A percentile compares a stretch with the other conserved stretches of the same genome.
Conservation (phyloP, 805 yeast genomes). For the Debaryomyces maramus region DNA sequence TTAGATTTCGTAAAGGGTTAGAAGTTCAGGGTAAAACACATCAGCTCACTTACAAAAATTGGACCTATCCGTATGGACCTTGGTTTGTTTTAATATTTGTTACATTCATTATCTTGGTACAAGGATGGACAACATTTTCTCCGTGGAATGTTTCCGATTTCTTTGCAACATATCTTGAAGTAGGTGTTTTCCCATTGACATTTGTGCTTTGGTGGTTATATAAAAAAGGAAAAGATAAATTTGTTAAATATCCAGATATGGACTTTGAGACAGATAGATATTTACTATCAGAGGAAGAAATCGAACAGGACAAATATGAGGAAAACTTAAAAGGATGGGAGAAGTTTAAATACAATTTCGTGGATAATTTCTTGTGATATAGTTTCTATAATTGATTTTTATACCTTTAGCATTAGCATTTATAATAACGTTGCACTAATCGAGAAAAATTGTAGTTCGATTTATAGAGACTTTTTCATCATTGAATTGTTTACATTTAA, state of each 20-base stretch:
- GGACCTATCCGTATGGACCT: constrained; percentile 56
- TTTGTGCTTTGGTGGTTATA: constrained; percentile 50
- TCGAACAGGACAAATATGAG: constrained; percentile 35
- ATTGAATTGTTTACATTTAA: too few relatives aligned
- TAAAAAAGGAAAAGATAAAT: constrained; percentile 40
- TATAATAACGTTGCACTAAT: not conserved
- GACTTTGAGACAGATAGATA: constrained; percentile 55
- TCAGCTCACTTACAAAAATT: constrained; percentile 43
- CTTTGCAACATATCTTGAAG: constrained; percentile 47
- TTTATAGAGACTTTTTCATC: too few relatives aligned
- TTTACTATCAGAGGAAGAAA: constrained; percentile 49
- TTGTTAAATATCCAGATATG: constrained; percentile 47
- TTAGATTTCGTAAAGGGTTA: constrained; percentile 50
- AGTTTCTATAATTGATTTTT: not conserved
- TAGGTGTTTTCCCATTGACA: constrained; percentile 47
- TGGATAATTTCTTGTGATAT: constrained; percentile 25
- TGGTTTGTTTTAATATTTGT: constrained; percentile 45
- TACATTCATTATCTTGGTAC: constrained; percentile 47
- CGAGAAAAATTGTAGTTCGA: too few relatives aligned
- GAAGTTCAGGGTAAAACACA: constrained; percentile 43
- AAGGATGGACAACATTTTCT: constrained; percentile 52
- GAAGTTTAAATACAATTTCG: constrained; percentile 35
- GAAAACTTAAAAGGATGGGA: constrained; percentile 45
- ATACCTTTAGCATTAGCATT: not conserved
- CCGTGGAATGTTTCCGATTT: constrained; percentile 45